These are phyloP conservation scores for Tremella fuciformis DNA, from an alignment of 768 basidiomycete genomes.

Conservation along the genomic window DNA sequence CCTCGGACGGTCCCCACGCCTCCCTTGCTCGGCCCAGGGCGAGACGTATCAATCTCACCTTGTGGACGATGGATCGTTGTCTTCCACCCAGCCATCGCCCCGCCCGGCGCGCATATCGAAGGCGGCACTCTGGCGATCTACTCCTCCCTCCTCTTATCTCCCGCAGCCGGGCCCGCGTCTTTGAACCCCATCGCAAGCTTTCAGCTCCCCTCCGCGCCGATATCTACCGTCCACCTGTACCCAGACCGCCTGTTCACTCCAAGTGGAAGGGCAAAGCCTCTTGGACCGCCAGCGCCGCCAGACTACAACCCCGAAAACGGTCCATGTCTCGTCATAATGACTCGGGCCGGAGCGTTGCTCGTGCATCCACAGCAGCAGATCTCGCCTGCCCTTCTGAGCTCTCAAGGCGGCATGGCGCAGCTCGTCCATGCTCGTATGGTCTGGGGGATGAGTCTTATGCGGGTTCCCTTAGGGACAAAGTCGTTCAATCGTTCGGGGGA, in stretches of 20 bases:
- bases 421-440: background rate
- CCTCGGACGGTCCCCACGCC: constrained; percentile 27
- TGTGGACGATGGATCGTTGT: constrained; percentile 30
- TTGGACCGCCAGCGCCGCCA: constrained; percentile 24
- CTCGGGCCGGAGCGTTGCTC: constrained; percentile 13
- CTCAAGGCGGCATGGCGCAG: background rate
- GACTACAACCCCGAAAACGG: constrained; percentile 17
- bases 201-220: constrained; percentile 14
- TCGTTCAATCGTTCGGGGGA: constrained; percentile 16
- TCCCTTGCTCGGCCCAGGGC: constrained; percentile 17
- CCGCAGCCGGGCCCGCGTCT: constrained; percentile 11
- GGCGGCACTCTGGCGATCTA: constrained; percentile 41
- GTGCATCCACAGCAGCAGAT: constrained; percentile 20
- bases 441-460: constrained; percentile 23
- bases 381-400: no score
- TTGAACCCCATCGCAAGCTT: constrained; percentile 26
- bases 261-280: constrained; percentile 8
- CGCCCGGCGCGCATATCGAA: constrained; percentile 1
- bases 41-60: constrained; percentile 23
- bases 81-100: constrained; percentile 28
- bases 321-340: constrained; percentile 29
- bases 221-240: constrained; percentile 29
- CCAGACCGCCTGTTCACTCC: constrained; percentile 16
- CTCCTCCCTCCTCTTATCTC: constrained; percentile 21
- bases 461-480: constrained; percentile 24